Conservation (phyloP, 2,329 filamentous ascomycete genomes). For the Hypoxylon sp. region DNA sequence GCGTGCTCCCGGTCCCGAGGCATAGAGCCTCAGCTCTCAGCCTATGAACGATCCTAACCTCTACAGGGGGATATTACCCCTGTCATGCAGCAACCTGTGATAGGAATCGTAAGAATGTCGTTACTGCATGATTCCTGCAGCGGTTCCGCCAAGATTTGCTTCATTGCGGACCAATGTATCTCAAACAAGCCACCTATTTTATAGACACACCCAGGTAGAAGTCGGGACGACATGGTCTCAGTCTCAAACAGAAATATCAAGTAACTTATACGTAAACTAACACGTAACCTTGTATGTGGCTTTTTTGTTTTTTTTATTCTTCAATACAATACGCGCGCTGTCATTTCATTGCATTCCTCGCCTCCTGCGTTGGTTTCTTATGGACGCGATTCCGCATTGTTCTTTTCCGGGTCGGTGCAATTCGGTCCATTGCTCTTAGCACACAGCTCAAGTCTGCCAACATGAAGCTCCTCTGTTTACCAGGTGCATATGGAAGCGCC, state of each 20-base stretch:
- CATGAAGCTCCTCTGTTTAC: constrained; percentile 69
- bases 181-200: constrained; percentile 31
- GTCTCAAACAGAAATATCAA: constrained; percentile 37
- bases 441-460: constrained; percentile 41
- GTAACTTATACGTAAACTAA: constrained; percentile 41
- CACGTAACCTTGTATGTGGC: constrained; percentile 31
- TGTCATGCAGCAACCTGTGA: constrained; percentile 28
- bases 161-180: constrained; percentile 32
- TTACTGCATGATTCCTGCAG: constrained; percentile 35
- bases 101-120: constrained; percentile 24
- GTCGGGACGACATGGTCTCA: constrained; percentile 34
- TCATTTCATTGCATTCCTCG: constrained; percentile 29
- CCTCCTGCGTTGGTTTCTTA: constrained; percentile 32
- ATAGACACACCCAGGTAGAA: constrained; percentile 27
- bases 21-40: constrained; percentile 35
- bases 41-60: background rate
- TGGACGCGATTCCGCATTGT: constrained; percentile 23
- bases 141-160: constrained; percentile 31
- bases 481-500: constrained; percentile 68
- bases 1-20: constrained; percentile 15
- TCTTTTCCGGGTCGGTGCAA: constrained; percentile 27
- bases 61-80: constrained; percentile 23
- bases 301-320: constrained; percentile 24
- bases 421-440: constrained; percentile 23
- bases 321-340: constrained; percentile 19